A percentile compares a stretch with the other conserved stretches of the same genome.
phyloP scores from a whole-genome alignment of 176 grass and related monocot species.

The Lolium perenne region DNA sequence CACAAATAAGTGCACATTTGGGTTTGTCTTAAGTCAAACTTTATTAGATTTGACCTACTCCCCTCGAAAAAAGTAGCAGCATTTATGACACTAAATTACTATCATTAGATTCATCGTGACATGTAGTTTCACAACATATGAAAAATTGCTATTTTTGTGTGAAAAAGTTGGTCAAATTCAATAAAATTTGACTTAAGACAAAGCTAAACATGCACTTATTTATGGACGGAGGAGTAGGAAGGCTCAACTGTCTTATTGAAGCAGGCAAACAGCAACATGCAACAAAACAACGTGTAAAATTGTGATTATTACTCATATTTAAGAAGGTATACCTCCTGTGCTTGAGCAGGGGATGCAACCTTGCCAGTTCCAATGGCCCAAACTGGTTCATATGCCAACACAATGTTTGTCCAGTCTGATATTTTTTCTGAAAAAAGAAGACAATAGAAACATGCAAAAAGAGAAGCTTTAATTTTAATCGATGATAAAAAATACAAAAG shows the following conservation, averaged over 20 bases:
- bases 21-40: too few relatives aligned
- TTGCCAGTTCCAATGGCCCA: conserved; percentile 97
- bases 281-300: conserved; percentile 2
- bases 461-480: not conserved
- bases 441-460: not conserved
- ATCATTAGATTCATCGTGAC: too few relatives aligned
- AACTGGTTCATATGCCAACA: conserved; percentile 92
- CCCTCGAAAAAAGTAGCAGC: too few relatives aligned
- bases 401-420: conserved; percentile 75
- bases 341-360: conserved; percentile 83
- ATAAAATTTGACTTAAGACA: too few relatives aligned
- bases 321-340: conserved; percentile 67
- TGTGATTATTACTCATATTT: not conserved
- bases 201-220: too few relatives aligned
- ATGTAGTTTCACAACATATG: too few relatives aligned
- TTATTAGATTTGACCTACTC: too few relatives aligned
- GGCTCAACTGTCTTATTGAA: not conserved
- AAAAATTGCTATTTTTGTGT: too few relatives aligned
- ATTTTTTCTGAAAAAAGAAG: conserved; percentile 62
- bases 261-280: not conserved
- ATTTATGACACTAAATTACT: too few relatives aligned
- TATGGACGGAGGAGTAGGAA: not conserved
- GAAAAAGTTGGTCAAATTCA: too few relatives aligned
- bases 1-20: too few relatives aligned
- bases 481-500: not conserved